These are phyloP conservation scores for Cadophora malorum DNA, from an alignment of 2,329 filamentous ascomycete genomes.

Conservation along the genomic window DNA sequence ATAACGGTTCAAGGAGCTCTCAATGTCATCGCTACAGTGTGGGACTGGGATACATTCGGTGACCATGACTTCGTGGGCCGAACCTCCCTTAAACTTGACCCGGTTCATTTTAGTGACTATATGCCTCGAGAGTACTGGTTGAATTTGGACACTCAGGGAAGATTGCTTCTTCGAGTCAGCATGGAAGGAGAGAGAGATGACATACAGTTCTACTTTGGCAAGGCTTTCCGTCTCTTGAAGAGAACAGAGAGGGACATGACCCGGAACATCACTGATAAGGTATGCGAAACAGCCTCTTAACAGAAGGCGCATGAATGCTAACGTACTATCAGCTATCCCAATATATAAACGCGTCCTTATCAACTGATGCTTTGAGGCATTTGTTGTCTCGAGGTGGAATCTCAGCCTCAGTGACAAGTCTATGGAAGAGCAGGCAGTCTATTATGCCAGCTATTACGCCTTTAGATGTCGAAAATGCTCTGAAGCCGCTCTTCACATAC, in stretches of 20 bases:
- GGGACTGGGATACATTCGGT: slow-evolving; percentile 97
- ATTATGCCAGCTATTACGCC: slow-evolving; percentile 65
- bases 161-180: slow-evolving; percentile 86
- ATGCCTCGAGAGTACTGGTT: slow-evolving; percentile 97
- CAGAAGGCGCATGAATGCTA: background rate
- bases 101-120: slow-evolving; percentile 96
- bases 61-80: slow-evolving; percentile 97
- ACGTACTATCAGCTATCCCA: slow-evolving; percentile 71
- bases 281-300: slow-evolving; percentile 47
- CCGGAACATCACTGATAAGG: slow-evolving; percentile 96
- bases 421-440: slow-evolving; percentile 67
- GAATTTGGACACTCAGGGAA: slow-evolving; percentile 93
- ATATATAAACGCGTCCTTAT: slow-evolving; percentile 90
- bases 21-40: slow-evolving; percentile 95
- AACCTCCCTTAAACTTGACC: slow-evolving; percentile 97
- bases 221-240: slow-evolving; percentile 93
- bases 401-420: slow-evolving; percentile 74
- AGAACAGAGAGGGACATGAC: slow-evolving; percentile 98
- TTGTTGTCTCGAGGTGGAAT: slow-evolving; percentile 75
- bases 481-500: slow-evolving; percentile 87
- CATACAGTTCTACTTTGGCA: slow-evolving; percentile 98
- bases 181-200: slow-evolving; percentile 99
- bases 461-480: slow-evolving; percentile 77
- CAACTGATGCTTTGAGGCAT: slow-evolving; percentile 76
- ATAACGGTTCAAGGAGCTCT: slow-evolving; percentile 91